Evolutionary conservation across 192 early-diverging fungal species (phyloP).

Genomic region (Backusella westeae): DNA sequence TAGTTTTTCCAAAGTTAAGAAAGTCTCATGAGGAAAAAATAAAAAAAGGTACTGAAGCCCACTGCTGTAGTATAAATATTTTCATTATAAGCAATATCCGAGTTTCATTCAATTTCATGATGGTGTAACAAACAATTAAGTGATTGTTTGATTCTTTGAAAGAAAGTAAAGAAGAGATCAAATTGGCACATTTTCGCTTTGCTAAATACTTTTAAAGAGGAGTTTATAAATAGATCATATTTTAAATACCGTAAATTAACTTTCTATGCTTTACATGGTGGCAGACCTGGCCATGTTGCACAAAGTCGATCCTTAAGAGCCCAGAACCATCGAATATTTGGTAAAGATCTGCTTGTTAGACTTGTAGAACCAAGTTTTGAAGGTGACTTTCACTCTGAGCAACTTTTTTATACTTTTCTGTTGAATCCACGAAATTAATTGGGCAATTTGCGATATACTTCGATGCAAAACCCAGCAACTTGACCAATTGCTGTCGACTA

Average conservation of each 20-base stretch:
- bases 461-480: neutral
- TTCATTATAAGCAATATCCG: neutral
- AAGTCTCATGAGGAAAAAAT: too few species aligned
- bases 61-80: neutral
- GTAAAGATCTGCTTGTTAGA: slow-evolving; percentile 2
- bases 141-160: neutral
- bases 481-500: neutral
- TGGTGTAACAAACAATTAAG: neutral
- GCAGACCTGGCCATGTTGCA: neutral
- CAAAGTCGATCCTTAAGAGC: neutral
- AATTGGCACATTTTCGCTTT: neutral
- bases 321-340: slow-evolving; percentile 1
- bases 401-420: neutral
- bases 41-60: too few species aligned
- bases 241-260: neutral
- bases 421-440: neutral
- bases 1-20: too few species aligned
- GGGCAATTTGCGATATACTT: neutral
- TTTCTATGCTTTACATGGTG: neutral
- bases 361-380: neutral
- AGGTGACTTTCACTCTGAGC: neutral
- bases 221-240: neutral
- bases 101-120: neutral
- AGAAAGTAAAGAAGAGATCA: neutral
- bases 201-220: neutral